Percentiles rank a stretch among this genome's conserved stretches.
Conservation (phyloP, 1,139 yeast species). For the Ashbya aceris region DNA sequence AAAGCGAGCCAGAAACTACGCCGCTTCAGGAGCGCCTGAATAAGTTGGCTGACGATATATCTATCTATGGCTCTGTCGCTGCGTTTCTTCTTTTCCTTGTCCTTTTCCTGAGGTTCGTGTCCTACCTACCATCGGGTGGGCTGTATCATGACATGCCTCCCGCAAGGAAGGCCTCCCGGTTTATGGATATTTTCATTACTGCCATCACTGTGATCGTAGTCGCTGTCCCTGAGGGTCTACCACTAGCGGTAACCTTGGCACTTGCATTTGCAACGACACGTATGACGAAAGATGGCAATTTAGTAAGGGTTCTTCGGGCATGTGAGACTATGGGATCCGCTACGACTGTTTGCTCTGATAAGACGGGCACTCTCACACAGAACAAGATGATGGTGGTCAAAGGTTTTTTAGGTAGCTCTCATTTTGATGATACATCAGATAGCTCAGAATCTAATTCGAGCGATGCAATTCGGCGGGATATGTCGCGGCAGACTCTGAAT, state of each 20-base stretch:
- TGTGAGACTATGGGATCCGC: conserved; percentile 99
- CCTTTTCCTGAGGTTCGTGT: conserved; percentile 65
- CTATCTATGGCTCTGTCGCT: conserved; percentile 83
- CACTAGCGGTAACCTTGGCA: conserved; percentile 91
- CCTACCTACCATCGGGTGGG: conserved; percentile 51
- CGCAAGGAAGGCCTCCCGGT: conserved; percentile 74
- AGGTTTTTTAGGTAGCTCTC: conserved; percentile 49
- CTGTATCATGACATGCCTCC: conserved; percentile 38
- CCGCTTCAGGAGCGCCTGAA: conserved; percentile 83
- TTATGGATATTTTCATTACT: conserved; percentile 78
- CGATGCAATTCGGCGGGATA: conserved; percentile 28
- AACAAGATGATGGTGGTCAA: conserved; percentile 83
- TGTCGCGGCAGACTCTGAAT: conserved; percentile 32
- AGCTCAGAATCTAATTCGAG: conserved; percentile 21
- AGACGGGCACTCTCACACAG: conserved; percentile 93
- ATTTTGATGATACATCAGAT: conserved; percentile 26
- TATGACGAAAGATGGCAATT: conserved; percentile 93
- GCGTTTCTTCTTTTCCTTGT: conserved; percentile 72
- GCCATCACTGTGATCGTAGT: conserved; percentile 91
- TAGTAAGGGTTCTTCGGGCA: conserved; percentile 85
- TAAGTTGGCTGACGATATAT: conserved; percentile 81
- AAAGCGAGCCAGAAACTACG: conserved; percentile 69
- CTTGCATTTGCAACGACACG: conserved; percentile 96
- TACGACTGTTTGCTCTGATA: conserved; percentile 92
- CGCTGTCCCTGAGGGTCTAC: conserved; percentile 97